These are phyloP conservation scores for Oldenlandia corymbosa DNA, from an alignment of 257 asterid genomes.

Conservation along the genomic window DNA sequence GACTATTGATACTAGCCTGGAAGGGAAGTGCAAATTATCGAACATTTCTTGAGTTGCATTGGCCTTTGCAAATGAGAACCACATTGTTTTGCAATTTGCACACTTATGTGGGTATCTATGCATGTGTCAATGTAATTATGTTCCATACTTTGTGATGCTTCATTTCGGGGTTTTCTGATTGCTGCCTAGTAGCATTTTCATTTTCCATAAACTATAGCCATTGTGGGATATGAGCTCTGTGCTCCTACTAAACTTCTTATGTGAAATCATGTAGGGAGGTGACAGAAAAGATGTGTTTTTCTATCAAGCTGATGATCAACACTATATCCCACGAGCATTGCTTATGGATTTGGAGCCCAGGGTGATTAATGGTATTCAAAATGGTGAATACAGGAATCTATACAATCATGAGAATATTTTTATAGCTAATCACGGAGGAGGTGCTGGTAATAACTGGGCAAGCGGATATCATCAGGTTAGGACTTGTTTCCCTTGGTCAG, in stretches of 20 bases:
- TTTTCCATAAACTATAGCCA: no score
- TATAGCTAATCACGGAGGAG: conserved; percentile 92
- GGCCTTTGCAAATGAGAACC: no score
- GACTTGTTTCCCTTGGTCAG: not conserved
- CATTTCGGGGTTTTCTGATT: not conserved
- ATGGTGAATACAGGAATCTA: conserved; percentile 89
- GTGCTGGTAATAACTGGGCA: conserved; percentile 99
- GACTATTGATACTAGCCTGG: no score
- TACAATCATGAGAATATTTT: conserved; percentile 95
- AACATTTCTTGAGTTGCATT: no score
- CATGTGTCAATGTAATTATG: not conserved
- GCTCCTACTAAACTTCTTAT: conserved; percentile 2
- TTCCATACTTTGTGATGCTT: not conserved
- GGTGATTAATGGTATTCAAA: conserved; percentile 91
- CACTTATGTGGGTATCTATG: no score
- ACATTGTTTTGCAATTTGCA: no score
- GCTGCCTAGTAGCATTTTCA: not conserved
- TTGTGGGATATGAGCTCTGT: not conserved
- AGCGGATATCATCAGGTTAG: conserved; percentile 98
- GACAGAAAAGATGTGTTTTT: conserved; percentile 97
- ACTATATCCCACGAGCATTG: conserved; percentile 90
- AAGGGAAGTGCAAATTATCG: no score
- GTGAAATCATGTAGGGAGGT: conserved; percentile 67
- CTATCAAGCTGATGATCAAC: conserved; percentile 99
- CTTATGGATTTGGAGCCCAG: conserved; percentile 99